Evolutionary conservation across 352 stramenopile species (phyloP).

Genomic region (Phytophthora hibernalis): DNA sequence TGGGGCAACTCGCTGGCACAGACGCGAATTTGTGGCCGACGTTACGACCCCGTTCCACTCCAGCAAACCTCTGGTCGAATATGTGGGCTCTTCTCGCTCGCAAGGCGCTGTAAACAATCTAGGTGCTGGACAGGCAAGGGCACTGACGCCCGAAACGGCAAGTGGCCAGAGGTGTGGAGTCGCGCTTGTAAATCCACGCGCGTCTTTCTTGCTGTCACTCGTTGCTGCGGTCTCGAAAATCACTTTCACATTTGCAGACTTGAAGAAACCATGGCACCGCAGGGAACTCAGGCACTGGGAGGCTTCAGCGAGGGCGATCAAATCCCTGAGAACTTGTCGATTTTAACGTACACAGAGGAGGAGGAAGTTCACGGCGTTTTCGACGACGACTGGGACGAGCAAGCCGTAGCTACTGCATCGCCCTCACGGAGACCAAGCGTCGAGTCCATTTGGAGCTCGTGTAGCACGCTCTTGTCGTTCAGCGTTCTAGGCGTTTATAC

Average conservation of each 20-base stretch:
- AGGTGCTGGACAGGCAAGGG: conserved; percentile 28
- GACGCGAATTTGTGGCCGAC: neutral
- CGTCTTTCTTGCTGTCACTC: conserved; percentile 20
- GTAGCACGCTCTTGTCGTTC: neutral
- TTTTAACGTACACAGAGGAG: conserved; percentile 32
- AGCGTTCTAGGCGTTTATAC: conserved; percentile 29
- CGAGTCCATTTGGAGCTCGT: conserved; percentile 24
- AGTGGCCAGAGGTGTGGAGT: conserved; percentile 21
- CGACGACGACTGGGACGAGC: conserved; percentile 27
- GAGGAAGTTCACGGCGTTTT: conserved; percentile 26
- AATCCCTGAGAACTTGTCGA: conserved; percentile 28
- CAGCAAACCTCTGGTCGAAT: neutral
- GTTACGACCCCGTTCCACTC: neutral
- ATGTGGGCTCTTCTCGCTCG: conserved; percentile 14
- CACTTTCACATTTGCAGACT: conserved; percentile 28
- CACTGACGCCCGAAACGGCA: conserved; percentile 36
- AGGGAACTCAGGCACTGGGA: conserved; percentile 19
- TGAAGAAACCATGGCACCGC: conserved; percentile 22
- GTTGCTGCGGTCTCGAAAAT: conserved; percentile 7
- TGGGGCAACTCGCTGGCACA: neutral
- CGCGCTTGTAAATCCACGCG: conserved; percentile 17
- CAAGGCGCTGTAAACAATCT: conserved; percentile 14
- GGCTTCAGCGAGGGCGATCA: conserved; percentile 30
- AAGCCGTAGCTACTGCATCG: conserved; percentile 1
- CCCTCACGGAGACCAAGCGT: conserved; percentile 8